Conservation (phyloP, 179 eudicot genomes). For the Beta lomatogona region DNA sequence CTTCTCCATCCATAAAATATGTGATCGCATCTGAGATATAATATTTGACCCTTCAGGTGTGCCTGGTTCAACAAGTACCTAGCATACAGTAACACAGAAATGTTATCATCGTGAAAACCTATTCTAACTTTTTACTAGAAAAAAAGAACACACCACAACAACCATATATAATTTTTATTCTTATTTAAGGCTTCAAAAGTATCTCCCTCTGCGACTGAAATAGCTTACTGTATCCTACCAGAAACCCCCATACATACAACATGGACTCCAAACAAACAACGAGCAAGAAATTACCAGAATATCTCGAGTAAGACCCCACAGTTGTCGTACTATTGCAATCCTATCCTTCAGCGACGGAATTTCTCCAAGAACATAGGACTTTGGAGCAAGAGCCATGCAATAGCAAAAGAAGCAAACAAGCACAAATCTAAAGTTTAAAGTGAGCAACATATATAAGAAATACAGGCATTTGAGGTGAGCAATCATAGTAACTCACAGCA, state of each 20-base stretch:
- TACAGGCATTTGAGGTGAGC: neutral
- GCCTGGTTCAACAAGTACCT: slow-evolving; percentile 97
- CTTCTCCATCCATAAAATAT: slow-evolving; percentile 97
- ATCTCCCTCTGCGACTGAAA: neutral
- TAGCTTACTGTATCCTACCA: neutral
- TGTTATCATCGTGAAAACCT: neutral
- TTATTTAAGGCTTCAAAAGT: neutral
- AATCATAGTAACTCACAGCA: slow-evolving; percentile 63
- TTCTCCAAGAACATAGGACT: slow-evolving; percentile 99
- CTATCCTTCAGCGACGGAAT: slow-evolving; percentile 88
- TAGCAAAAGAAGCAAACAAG: neutral
- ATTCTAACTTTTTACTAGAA: neutral
- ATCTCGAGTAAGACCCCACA: slow-evolving; percentile 87
- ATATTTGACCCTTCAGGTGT: slow-evolving; percentile 91
- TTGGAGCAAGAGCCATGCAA: slow-evolving; percentile 19
- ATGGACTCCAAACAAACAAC: neutral
- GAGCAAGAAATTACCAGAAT: slow-evolving; percentile 58
- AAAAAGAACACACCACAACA: neutral
- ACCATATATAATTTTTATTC: neutral
- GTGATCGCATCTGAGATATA: slow-evolving; percentile 87
- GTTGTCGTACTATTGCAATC: slow-evolving; percentile 78
- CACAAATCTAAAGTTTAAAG: neutral
- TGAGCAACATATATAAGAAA: neutral
- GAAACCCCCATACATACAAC: neutral
- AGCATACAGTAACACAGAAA: slow-evolving; percentile 11